These are phyloP conservation scores for Neofusicoccum umdonicola DNA, from an alignment of 2,329 filamentous ascomycete genomes.

Conservation along the genomic window DNA sequence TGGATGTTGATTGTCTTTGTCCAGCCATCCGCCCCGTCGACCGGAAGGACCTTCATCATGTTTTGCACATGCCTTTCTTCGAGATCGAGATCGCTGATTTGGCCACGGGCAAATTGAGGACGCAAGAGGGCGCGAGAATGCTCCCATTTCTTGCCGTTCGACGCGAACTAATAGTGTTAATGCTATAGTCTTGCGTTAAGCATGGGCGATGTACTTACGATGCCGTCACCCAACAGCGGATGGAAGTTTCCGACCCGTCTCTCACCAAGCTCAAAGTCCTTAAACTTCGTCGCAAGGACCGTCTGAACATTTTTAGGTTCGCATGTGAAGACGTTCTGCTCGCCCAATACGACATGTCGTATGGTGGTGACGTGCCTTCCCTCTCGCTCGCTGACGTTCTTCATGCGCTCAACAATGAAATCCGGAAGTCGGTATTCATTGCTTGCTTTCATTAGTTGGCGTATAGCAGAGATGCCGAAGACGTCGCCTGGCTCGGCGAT, in stretches of 20 bases:
- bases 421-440: conserved; percentile 35
- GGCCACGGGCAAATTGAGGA: conserved; percentile 53
- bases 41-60: conserved; percentile 59
- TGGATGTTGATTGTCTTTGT: conserved; percentile 37
- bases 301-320: conserved; percentile 51
- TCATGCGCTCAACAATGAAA: conserved; percentile 25
- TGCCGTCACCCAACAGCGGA: conserved; percentile 44
- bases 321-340: conserved; percentile 40
- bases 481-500: conserved; percentile 49
- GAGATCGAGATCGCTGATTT: conserved; percentile 54
- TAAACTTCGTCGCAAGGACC: conserved; percentile 45
- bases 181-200: no score
- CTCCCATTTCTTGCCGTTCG: conserved; percentile 43
- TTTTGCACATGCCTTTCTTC: conserved; percentile 61
- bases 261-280: conserved; percentile 45
- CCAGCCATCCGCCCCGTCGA: conserved; percentile 41
- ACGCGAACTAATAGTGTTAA: conserved; percentile 36
- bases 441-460: conserved; percentile 38
- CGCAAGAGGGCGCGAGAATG: conserved; percentile 49
- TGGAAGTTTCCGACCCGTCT: conserved; percentile 35
- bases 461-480: conserved; percentile 53
- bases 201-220: conserved; percentile 19
- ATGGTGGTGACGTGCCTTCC: conserved; percentile 28
- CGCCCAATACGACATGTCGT: conserved; percentile 39
- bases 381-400: conserved; percentile 23